Percentiles rank a stretch among this genome's conserved stretches.
These are phyloP conservation scores for Lachnellula subtilissima DNA, from an alignment of 2,329 filamentous ascomycete species.

Conservation along the genomic window DNA sequence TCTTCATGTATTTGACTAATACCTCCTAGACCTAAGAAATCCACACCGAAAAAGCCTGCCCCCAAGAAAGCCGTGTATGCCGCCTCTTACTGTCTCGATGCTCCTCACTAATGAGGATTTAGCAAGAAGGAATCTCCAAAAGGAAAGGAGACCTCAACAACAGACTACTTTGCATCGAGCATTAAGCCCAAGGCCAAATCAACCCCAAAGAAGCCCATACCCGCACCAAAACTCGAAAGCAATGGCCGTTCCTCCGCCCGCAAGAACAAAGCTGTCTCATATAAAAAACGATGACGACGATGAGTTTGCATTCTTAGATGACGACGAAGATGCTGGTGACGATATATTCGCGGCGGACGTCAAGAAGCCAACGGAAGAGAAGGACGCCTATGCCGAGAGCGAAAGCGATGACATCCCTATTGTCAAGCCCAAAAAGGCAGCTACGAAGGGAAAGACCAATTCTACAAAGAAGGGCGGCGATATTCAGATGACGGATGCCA, in stretches of 20 bases:
- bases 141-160: constrained; percentile 30
- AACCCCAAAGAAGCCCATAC: constrained; percentile 21
- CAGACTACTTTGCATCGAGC: constrained; percentile 33
- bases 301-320: constrained; percentile 57
- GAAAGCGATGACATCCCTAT: constrained; percentile 61
- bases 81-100: neutral
- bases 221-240: constrained; percentile 13
- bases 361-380: constrained; percentile 60
- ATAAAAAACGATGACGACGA: constrained; percentile 40
- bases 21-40: constrained; percentile 34
- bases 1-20: constrained; percentile 17
- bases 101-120: neutral
- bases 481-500: constrained; percentile 36
- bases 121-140: constrained; percentile 30
- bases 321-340: constrained; percentile 66
- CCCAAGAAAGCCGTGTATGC: constrained; percentile 53
- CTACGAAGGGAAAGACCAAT: constrained; percentile 34
- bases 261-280: constrained; percentile 23
- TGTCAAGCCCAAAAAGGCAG: constrained; percentile 51
- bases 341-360: constrained; percentile 78
- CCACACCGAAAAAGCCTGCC: constrained; percentile 51
- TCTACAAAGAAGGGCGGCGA: constrained; percentile 41
- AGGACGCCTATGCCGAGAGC: constrained; percentile 67
- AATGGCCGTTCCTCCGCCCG: constrained; percentile 25
- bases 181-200: constrained; percentile 26